Percentiles rank a stretch among this genome's conserved stretches.
Evolutionary conservation across 108 stramenopile genomes (phyloP).

Genomic region (Cylindrotheca closterium): DNA sequence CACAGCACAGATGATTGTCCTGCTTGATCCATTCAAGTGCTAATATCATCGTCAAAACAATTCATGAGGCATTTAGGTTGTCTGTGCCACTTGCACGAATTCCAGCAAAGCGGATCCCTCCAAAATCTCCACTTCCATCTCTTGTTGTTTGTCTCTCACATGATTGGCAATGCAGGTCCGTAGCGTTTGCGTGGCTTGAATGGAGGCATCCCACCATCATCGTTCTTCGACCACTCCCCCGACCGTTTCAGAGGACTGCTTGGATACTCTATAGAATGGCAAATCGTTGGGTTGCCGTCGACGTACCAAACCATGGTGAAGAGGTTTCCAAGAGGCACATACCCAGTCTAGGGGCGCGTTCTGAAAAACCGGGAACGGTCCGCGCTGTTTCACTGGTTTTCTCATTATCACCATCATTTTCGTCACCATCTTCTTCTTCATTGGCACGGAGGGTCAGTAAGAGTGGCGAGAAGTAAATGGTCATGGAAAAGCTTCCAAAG

Average conservation of each 20-base stretch:
- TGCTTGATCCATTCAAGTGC: too few species aligned
- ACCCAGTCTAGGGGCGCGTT: neutral
- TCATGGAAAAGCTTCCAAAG: constrained; percentile 78
- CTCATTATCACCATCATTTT: neutral
- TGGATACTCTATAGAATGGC: constrained; percentile 45
- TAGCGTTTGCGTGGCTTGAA: constrained; percentile 62
- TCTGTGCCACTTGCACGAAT: constrained; percentile 65
- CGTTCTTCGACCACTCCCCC: constrained; percentile 66
- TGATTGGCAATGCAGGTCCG: constrained; percentile 61
- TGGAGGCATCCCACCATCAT: constrained; percentile 73
- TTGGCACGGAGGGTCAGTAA: constrained; percentile 66
- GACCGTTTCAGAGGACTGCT: constrained; percentile 32
- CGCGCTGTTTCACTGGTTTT: too few species aligned
- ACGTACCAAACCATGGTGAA: constrained; percentile 29
- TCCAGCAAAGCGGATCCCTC: constrained; percentile 68
- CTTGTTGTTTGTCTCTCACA: constrained; percentile 42
- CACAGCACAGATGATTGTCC: too few species aligned
- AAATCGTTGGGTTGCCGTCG: constrained; percentile 11
- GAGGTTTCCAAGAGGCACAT: constrained; percentile 25
- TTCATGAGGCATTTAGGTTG: constrained; percentile 73
- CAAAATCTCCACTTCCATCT: constrained; percentile 76
- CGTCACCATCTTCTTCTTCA: constrained; percentile 2
- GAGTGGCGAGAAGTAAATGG: constrained; percentile 69
- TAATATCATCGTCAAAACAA: constrained; percentile 58
- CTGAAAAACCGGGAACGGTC: too few species aligned